Conservation (phyloP, 495 filamentous ascomycete genomes). For the Penicillium maclennaniae region DNA sequence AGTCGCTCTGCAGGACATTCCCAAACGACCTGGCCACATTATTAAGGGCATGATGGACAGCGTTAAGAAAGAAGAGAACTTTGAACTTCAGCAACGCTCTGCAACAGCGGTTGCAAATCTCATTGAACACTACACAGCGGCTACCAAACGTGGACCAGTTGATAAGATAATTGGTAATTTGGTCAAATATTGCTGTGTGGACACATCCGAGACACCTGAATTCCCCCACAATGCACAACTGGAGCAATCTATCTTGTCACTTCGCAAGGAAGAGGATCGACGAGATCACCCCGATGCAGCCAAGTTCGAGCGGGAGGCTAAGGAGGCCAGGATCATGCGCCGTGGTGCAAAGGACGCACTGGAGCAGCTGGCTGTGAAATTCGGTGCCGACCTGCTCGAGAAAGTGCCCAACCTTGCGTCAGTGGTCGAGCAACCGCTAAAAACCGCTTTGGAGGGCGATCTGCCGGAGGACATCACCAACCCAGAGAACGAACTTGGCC, state of each 20-base stretch:
- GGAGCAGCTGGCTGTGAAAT: constrained; percentile 76
- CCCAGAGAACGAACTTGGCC: constrained; percentile 68
- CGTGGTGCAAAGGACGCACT: constrained; percentile 92
- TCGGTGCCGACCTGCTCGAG: constrained; percentile 69
- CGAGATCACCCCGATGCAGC: constrained; percentile 87
- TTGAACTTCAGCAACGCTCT: constrained; percentile 85
- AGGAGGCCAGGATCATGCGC: constrained; percentile 79
- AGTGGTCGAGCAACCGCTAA: constrained; percentile 77
- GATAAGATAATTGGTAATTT: constrained; percentile 93
- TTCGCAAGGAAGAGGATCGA: constrained; percentile 95
- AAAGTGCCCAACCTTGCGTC: constrained; percentile 74
- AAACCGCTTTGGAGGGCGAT: constrained; percentile 66
- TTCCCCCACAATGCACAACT: constrained; percentile 74
- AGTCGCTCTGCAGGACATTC: constrained; percentile 77
- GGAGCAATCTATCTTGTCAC: constrained; percentile 76
- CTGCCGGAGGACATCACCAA: constrained; percentile 66
- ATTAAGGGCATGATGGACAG: constrained; percentile 99
- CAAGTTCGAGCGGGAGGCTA: constrained; percentile 81
- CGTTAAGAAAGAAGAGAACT: constrained; percentile 89
- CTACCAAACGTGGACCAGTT: constrained; percentile 71
- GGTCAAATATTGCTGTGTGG: constrained; percentile 93
- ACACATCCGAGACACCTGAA: constrained; percentile 95
- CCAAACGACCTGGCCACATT: constrained; percentile 83
- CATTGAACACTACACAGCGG: constrained; percentile 78
- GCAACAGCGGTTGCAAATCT: constrained; percentile 75